Percentiles rank a stretch among this genome's conserved stretches.
Conservation (phyloP, 768 basidiomycete genomes). For the Termitomyces sp. region DNA sequence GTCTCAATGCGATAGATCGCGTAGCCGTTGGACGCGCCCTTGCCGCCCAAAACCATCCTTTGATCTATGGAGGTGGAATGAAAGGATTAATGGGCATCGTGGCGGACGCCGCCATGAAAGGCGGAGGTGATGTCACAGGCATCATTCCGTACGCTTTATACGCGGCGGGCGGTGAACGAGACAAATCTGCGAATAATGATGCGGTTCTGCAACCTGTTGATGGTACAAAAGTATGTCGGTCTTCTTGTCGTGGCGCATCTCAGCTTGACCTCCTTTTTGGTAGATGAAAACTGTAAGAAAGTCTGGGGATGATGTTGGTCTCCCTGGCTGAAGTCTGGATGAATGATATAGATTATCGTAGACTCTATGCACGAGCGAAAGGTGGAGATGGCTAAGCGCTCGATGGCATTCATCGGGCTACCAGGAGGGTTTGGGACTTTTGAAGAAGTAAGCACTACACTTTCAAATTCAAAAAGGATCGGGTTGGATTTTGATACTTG, state of each 20-base stretch:
- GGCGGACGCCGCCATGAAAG: conserved; percentile 55
- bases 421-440: conserved; percentile 96
- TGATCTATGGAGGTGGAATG: conserved; percentile 86
- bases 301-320: background rate
- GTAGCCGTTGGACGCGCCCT: conserved; percentile 73
- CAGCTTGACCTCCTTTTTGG: background rate
- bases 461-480: no score
- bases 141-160: conserved; percentile 77
- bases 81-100: conserved; percentile 86
- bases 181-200: conserved; percentile 31
- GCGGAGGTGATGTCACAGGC: conserved; percentile 71
- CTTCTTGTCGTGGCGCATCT: background rate
- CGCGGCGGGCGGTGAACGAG: conserved; percentile 55
- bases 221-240: conserved; percentile 17
- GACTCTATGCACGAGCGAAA: conserved; percentile 88
- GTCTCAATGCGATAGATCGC: background rate
- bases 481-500: background rate
- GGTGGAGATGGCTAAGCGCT: conserved; percentile 80
- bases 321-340: background rate
- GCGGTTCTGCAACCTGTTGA: conserved; percentile 19
- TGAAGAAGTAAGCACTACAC: conserved; percentile 75
- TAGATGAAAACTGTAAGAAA: conserved; percentile 11
- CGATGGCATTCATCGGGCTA: conserved; percentile 77
- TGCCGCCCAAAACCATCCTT: conserved; percentile 47
- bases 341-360: conserved; percentile 50